Base-by-base conservation (phyloP, 2,329 filamentous ascomycete genomes). In the Lasiodiplodia sp. region DNA sequence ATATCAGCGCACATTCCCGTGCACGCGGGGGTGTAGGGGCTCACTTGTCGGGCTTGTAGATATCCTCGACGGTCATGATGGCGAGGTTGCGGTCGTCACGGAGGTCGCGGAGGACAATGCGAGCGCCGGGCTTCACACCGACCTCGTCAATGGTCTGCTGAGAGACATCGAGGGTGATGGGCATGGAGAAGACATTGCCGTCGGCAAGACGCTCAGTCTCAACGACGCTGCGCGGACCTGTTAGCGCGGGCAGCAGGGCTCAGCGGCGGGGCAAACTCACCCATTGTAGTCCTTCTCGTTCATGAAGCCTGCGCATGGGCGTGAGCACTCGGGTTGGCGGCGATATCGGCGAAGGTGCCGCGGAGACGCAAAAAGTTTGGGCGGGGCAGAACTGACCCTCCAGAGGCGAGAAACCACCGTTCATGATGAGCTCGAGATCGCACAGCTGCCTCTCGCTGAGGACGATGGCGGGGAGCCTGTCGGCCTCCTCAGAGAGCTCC, bases 361-460 rank as follows among this genome's bases (percentile, higher is more conserved):
- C 64, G 52, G 63, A 31, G 63, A 55, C 10, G 63, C 51, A 56
- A 55, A 65, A 55, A 66, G 52, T 56, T 55, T 47, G 28, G 47
- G 58, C 57, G 57, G 51, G 34, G 25, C 49, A 57, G 11, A 31
- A 86, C 89, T 71, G 77, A 96, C 94, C 96, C 89, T 99, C 95
- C 51, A 99, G 89, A 69, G 96, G 96, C 72, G 94, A 97, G 86
- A 99, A 99, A 73, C 96, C 96, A 80, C 96, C 96, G 82, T 94
- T 98, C 82, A 99, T 90, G 78, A 99, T 94, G 82, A 99, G 84
- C 84, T 99, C 96, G 74, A 99, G 87, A 87, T 99, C 96, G 84
- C 96, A 99, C 62, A 99, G 90, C 84, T 99, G 96, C 77, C 96
- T 91, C 87, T 99, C 96, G 64, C 88, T 92, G 73, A 99, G 89